Conservation (phyloP, 1,284 basidiomycete species). For the Xerocomus tenax region DNA sequence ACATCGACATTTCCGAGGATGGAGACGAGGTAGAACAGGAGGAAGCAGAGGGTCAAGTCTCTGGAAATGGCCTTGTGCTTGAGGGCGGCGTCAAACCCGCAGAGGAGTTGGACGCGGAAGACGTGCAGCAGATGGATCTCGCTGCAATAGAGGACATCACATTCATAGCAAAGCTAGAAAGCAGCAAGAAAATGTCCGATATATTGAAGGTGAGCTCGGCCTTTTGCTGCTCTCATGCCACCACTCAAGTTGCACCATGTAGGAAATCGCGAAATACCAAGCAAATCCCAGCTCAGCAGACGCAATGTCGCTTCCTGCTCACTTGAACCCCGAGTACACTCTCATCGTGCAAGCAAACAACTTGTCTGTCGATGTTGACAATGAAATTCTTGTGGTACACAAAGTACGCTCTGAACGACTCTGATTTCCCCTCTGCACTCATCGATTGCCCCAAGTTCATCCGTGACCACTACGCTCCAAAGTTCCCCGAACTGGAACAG, state of each 20-base stretch:
- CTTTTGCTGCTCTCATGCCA: not conserved
- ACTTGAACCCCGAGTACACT: constrained; percentile 92
- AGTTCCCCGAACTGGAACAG: constrained; percentile 95
- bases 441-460: constrained; percentile 62
- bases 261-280: constrained; percentile 88
- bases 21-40: constrained; percentile 38
- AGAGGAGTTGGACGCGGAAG: constrained; percentile 86
- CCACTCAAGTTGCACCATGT: constrained; percentile 1
- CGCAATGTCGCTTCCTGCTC: constrained; percentile 70
- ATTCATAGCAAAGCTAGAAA: constrained; percentile 83
- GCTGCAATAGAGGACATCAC: constrained; percentile 73
- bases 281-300: constrained; percentile 69
- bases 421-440: constrained; percentile 13
- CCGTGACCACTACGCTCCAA: constrained; percentile 91
- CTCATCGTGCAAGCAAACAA: constrained; percentile 98
- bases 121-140: constrained; percentile 88
- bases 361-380: constrained; percentile 95
- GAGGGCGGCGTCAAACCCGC: constrained; percentile 87
- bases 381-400: constrained; percentile 94
- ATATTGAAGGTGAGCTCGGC: constrained; percentile 59
- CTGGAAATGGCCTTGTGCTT: constrained; percentile 61
- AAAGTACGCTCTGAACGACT: constrained; percentile 56
- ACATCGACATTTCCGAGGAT: constrained; percentile 45
- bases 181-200: constrained; percentile 77
- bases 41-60: constrained; percentile 35